Conservation (phyloP, 2,329 filamentous ascomycete species). For the Zarea fungicola region DNA sequence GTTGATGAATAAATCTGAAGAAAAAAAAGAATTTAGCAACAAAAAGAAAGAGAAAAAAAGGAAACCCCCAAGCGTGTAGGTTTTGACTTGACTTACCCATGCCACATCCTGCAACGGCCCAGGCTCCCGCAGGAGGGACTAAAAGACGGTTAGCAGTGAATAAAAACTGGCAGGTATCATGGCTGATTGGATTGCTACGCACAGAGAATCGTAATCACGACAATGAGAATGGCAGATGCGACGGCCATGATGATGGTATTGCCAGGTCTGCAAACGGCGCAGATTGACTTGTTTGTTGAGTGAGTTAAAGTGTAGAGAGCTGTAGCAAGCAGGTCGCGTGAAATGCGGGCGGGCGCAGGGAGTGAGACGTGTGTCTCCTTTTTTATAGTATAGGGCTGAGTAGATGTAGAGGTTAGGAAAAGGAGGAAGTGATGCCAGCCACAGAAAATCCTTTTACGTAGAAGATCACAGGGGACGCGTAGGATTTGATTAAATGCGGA, state of each 20-base stretch:
- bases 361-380: too few species aligned
- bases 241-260: conserved; percentile 40
- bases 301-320: too few species aligned
- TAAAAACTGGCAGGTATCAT: background rate
- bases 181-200: conserved; percentile 19
- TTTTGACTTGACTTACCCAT: conserved; percentile 33
- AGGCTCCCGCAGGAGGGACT: conserved; percentile 65
- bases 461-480: too few species aligned
- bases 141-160: conserved; percentile 19
- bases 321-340: too few species aligned
- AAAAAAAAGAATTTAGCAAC: background rate
- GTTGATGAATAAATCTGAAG: conserved; percentile 58
- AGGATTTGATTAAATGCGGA: too few species aligned
- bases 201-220: conserved; percentile 51
- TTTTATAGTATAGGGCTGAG: too few species aligned
- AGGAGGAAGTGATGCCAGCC: background rate
- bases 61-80: background rate
- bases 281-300: background rate
- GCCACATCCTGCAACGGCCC: conserved; percentile 59
- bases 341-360: conserved; percentile 10
- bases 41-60: background rate
- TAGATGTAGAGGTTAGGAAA: too few species aligned
- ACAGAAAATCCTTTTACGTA: too few species aligned
- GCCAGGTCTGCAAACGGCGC: too few species aligned
- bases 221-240: conserved; percentile 42